Base-by-base conservation (phyloP, 2,329 filamentous ascomycete genomes). In the Zalaria sp. region DNA sequence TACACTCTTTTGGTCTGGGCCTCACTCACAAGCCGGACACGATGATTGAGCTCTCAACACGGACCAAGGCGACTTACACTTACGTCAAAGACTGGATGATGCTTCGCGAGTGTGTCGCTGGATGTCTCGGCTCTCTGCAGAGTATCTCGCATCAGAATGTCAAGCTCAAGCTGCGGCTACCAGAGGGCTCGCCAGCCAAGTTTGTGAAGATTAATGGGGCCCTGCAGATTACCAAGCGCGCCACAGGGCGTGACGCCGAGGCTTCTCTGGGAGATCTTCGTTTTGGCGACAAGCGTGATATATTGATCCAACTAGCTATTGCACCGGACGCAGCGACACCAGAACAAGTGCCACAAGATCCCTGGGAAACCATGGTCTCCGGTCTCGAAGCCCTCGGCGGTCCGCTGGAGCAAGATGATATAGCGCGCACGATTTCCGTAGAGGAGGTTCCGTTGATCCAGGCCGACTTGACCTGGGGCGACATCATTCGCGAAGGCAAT, bases 71-170 rank as follows among this genome's bases (percentile, higher is more conserved):
- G 4, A 93, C 87, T 1, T 98, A 96, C 57, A 93, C 87, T 1
- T 98, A 96, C 55, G 88, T 98, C 51, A 98, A 96, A 64, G 91
- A 98, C 61, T 98, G 91, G 91, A 96, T 96, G 89, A 98, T 96
- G 89, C 73, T 98, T 31, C 81, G 91, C 27, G 91, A 98, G 61
- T 96, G 91, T 59, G 73, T 95, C 36, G 91, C 88, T 25, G 91
- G 91, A 35, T 96, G 89, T 55, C 68, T 98, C 27, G 91, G 91
- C 37, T 80, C 86, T 9, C 74, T 96, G 57, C 91, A 98, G 61
- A 87, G 85, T 2, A 81, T 86, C 27, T 96, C 91, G n/a, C 91
- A 98, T 59, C 91, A 96, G 59, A 96, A 96, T 56, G 91, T 93
- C 43, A 95, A 93, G 67, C 73, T 98, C 42, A 94, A 93, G 68